A percentile compares a stretch with the other conserved stretches of the same genome.
Evolutionary conservation across 495 filamentous ascomycete genomes (phyloP).

Genomic region (Penicillium robsamsonii): DNA sequence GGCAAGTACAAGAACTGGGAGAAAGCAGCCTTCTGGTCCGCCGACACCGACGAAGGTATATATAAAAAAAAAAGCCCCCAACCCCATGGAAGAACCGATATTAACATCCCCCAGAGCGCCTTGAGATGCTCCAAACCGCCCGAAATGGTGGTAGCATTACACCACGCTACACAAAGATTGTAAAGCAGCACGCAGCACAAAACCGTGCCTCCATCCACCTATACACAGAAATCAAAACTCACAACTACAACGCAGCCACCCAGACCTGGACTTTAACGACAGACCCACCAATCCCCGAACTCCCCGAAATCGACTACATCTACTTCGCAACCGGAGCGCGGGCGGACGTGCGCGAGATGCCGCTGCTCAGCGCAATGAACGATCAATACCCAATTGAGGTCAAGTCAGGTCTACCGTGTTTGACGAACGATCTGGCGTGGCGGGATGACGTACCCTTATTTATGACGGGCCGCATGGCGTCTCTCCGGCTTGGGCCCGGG

Average conservation of each 20-base stretch:
- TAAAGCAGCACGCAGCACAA: slow-evolving; percentile 47
- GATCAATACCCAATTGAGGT: slow-evolving; percentile 51
- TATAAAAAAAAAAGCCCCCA: not conserved
- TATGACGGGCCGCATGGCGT: slow-evolving; percentile 57
- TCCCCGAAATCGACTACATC: slow-evolving; percentile 60
- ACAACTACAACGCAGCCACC: slow-evolving; percentile 33
- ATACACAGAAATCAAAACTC: slow-evolving; percentile 43
- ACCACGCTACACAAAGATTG: slow-evolving; percentile 53
- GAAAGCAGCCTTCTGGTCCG: slow-evolving; percentile 61
- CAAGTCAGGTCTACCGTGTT: slow-evolving; percentile 55
- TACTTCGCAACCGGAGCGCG: slow-evolving; percentile 61
- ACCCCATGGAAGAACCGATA: not conserved
- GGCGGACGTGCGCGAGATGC: slow-evolving; percentile 49
- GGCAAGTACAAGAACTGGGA: slow-evolving; percentile 65
- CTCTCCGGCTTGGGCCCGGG: slow-evolving; percentile 57
- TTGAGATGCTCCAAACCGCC: slow-evolving; percentile 54
- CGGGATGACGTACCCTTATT: slow-evolving; percentile 58
- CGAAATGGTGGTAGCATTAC: slow-evolving; percentile 63
- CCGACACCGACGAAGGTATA: slow-evolving; percentile 53
- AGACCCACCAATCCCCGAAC: slow-evolving; percentile 45
- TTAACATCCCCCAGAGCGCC: slow-evolving; percentile 41
- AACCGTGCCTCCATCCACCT: slow-evolving; percentile 48
- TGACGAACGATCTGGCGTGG: slow-evolving; percentile 65
- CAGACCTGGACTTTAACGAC: slow-evolving; percentile 52
- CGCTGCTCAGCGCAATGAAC: slow-evolving; percentile 50